Evolutionary conservation across 2,329 filamentous ascomycete species (phyloP), one percentile per base, ranked within the genome.

Genomic region (Pseudocercospora fijiensis): DNA sequence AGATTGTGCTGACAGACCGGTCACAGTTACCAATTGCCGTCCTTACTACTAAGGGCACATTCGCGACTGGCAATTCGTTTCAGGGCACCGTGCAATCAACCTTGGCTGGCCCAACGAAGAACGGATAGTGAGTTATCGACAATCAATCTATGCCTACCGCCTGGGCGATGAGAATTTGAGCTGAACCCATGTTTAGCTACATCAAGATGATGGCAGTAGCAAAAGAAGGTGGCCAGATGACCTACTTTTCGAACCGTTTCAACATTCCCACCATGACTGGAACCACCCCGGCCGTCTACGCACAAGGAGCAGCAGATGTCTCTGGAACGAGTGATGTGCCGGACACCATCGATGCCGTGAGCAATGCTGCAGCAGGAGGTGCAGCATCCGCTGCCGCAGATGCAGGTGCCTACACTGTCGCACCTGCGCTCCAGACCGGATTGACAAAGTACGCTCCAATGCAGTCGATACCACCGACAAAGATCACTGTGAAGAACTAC

Each of bases 251-350:
- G 10, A 70, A 78, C 57, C 86, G 87, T 65, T 91, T 91, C 76
- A 82, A 84, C n/a, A 78, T 90, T 58, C 80, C 79, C 10, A 83
- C 82, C 69, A 89, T 90, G 87, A 87, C 83, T 1, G 87, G 87
- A 41, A 77, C 77, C 4, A 88, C 88, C 70, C 76, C 81, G 1
- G 64, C 79, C 1, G 72, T 71, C 41, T 75, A 84, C 53, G 69
- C 71, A 24, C 63, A 70, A 20, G 78, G 74, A 16, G 72, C 78
- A 26, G 70, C 71, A 33, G 73, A 73, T 8, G 69, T 79, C 5
- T 73, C 74, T 3, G 77, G 77, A 7, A 30, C 57, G 11, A 80
- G 73, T 55, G 74, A 67, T 65, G 80, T 74, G 7, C 78, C 77
- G 52, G 69, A 69, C n/a, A 78, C 70, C 59, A 74, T 70, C 49